Conservation (phyloP, 2,329 filamentous ascomycete species). For the Chlorencoelia australis region DNA sequence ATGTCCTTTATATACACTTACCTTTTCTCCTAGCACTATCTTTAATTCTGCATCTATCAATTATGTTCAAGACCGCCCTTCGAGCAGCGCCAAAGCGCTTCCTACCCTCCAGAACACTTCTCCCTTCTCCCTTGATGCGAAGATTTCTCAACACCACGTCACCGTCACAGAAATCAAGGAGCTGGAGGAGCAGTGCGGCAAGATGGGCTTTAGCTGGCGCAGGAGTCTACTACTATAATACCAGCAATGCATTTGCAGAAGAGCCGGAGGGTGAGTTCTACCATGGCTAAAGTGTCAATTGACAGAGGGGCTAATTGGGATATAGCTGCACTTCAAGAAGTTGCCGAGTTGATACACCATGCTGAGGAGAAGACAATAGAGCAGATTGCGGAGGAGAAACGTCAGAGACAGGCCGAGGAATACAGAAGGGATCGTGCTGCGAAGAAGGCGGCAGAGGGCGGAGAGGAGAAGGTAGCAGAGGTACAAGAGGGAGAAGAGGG, state of each 20-base stretch:
- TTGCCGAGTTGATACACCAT: conserved; percentile 27
- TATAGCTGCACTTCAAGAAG: conserved; percentile 24
- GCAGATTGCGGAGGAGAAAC: conserved; percentile 55
- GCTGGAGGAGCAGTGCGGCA: conserved; percentile 67
- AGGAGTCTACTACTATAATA: conserved; percentile 90
- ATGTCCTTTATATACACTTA: conserved; percentile 18
- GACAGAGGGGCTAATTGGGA: conserved; percentile 13
- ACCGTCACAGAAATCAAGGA: conserved; percentile 57
- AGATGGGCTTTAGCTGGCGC: conserved; percentile 69
- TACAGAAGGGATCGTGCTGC: conserved; percentile 16
- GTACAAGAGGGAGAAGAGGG: conserved; percentile 26
- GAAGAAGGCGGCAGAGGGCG: conserved; percentile 15
- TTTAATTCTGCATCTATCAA: conserved; percentile 2
- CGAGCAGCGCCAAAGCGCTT: conserved; percentile 20
- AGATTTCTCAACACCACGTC: conserved; percentile 45
- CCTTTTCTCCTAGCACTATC: conserved; percentile 4
- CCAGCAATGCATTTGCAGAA: conserved; percentile 76
- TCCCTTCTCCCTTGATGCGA: conserved; percentile 25
- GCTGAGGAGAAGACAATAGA: conserved; percentile 50
- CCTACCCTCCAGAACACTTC: conserved; percentile 10
- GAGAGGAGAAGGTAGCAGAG: conserved; percentile 18
- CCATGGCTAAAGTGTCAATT: not conserved
- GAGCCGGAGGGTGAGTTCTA: conserved; percentile 58
- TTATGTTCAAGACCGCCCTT: conserved; percentile 23
- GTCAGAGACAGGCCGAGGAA: conserved; percentile 27